Evolutionary conservation across 768 basidiomycete genomes (phyloP).

Genomic region (Rhizopogon vesiculosus): DNA sequence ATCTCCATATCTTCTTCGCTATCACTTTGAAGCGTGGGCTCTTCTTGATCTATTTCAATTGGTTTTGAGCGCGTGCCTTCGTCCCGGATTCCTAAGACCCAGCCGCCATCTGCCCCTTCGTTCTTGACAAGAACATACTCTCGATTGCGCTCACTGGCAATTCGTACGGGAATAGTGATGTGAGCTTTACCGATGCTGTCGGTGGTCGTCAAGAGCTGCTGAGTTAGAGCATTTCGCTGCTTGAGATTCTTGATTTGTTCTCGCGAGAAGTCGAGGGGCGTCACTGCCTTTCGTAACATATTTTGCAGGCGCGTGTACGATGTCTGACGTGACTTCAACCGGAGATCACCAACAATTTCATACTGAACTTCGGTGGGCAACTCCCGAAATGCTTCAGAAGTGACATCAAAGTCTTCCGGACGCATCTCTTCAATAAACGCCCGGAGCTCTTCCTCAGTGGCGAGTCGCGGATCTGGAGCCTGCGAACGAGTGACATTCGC

Average conservation of each 20-base stretch:
- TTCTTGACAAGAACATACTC: slow-evolving; percentile 96
- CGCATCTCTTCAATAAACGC: slow-evolving; percentile 94
- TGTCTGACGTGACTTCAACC: slow-evolving; percentile 91
- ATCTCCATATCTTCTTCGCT: slow-evolving; percentile 59
- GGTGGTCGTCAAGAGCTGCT: slow-evolving; percentile 87
- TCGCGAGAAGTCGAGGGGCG: slow-evolving; percentile 93
- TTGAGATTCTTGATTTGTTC: slow-evolving; percentile 90
- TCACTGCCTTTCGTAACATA: slow-evolving; percentile 76
- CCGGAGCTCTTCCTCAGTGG: slow-evolving; percentile 92
- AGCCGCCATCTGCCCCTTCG: slow-evolving; percentile 81
- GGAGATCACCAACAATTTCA: slow-evolving; percentile 94
- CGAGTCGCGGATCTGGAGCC: slow-evolving; percentile 85
- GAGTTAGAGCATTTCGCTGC: slow-evolving; percentile 87
- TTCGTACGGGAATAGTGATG: slow-evolving; percentile 86
- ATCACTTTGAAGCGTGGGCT: slow-evolving; percentile 30
- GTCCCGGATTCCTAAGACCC: slow-evolving; percentile 90
- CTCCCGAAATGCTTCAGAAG: slow-evolving; percentile 84
- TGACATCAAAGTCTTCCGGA: slow-evolving; percentile 91
- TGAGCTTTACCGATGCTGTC: slow-evolving; percentile 90
- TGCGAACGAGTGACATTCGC: slow-evolving; percentile 54
- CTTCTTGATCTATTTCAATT: slow-evolving; percentile 78
- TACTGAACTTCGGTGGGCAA: slow-evolving; percentile 96
- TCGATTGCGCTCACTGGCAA: slow-evolving; percentile 92
- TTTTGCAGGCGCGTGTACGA: slow-evolving; percentile 87
- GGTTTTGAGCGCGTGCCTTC: slow-evolving; percentile 82